Evolutionary conservation across 2,329 filamentous ascomycete genomes (phyloP), one percentile per base, ranked within the genome.

Genomic region (Botrytis tulipae): DNA sequence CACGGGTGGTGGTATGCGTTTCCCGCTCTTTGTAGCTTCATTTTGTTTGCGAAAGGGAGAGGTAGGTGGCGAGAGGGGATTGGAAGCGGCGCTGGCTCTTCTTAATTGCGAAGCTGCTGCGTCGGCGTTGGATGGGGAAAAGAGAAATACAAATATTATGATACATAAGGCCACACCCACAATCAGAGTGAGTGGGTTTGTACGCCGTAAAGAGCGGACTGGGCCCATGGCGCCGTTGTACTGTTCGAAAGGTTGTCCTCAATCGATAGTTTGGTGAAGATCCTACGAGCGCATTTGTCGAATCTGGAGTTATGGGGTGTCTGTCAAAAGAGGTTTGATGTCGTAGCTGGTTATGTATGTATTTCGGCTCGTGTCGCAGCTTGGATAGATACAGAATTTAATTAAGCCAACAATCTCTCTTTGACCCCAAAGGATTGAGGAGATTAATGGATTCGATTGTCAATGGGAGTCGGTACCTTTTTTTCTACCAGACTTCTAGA

Each of bases 131-230:
- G 87, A 87, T 72, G 84, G 87, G 16, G 85, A 85, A 77, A 90
- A 80, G 77, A 91, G 82, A 80, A 91, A 90, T 85, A 88, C 83
- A 82, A 93, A 82, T 83, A 92, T 89, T 84, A 92, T 89, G 80
- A 96, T 87, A 82, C 90, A 90, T 74, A 96, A 87, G 73, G 93
- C 84, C 77, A 85, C 87, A 79, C 93, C 93, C 77, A 97, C 86
- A 78, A 91, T 82, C 76, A 95, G 85, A 72, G 92, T 95, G 80
- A 92, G 87, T 76, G 93, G 91, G 83, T 90, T 96, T 82, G 91
- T 89, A 84, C 92, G 92, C 84, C 93, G 93, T 81, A 95, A 88
- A 76, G 87, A 86, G 84, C 93, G 92, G 78, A 89, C 87, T 78
- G 88, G 85, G 80, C 88, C 87, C 85, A 90, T 85, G 82, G 87